Evolutionary conservation across 2,329 filamentous ascomycete genomes (phyloP).

Genomic region (Colletotrichum tabaci): DNA sequence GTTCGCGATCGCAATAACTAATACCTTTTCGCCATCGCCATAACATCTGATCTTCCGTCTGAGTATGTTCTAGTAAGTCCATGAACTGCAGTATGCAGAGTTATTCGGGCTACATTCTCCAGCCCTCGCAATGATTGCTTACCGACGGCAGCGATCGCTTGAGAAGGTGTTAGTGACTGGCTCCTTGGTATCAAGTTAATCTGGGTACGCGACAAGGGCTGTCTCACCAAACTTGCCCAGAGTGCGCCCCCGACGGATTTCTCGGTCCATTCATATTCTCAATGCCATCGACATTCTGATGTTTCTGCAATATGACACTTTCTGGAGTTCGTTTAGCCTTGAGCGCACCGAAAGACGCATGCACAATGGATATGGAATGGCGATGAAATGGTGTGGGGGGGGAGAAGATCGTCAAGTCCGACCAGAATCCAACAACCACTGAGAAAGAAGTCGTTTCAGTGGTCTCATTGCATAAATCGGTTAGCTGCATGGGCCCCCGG

Average conservation of each 20-base stretch:
- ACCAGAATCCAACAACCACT: neutral
- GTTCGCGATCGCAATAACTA: neutral
- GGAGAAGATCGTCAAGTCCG: constrained; percentile 13
- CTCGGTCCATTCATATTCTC: constrained; percentile 19
- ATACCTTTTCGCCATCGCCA: constrained; percentile 35
- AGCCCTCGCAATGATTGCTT: neutral
- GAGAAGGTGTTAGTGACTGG: neutral
- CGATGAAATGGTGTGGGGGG: neutral
- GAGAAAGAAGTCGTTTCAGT: neutral
- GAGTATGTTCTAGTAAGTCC: neutral
- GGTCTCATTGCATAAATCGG: neutral
- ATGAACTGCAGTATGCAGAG: neutral
- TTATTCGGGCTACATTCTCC: neutral
- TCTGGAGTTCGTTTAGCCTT: neutral
- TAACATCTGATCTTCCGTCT: constrained; percentile 39
- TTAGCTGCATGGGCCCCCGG: no score
- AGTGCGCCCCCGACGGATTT: constrained; percentile 6
- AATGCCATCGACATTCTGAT: neutral
- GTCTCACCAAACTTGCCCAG: constrained; percentile 36
- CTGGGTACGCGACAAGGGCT: no score
- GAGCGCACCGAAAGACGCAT: no score
- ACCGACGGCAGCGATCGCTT: constrained; percentile 37
- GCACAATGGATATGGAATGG: neutral
- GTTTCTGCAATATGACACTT: neutral
- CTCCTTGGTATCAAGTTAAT: no score